Evolutionary conservation across 1,139 yeast genomes (phyloP), one percentile per base, ranked within the genome.

Genomic region (Taphrina communis): DNA sequence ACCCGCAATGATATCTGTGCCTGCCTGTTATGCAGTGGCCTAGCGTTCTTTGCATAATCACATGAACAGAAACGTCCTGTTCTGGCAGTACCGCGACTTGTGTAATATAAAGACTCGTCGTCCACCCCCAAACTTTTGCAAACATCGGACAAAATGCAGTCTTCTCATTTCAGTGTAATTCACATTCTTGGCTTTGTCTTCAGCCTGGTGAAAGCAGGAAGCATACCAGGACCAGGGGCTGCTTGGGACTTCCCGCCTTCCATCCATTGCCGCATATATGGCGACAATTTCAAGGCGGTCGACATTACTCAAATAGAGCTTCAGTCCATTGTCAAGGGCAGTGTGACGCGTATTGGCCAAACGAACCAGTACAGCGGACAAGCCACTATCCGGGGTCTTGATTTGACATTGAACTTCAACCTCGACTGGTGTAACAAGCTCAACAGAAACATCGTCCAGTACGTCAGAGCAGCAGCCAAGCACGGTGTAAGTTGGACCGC

Each of bases 281-380:
- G 31, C 31, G 31, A 25, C 31, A 25, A 25, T 25, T 25, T 25
- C 31, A 25, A 50, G 6, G 36, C 12, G 12, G 12, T 50, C 36
- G 53, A 50, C 6, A 11, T 50, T n/a, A 21, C n/a, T 1, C 6
- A 1, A 19, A 12, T 1, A n/a, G 53, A 50, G 36, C n/a, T 50
- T 9, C 53, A 50, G 21, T 50, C 53, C n/a, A 50, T 50, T 11
- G 53, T 50, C n/a, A 36, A 50, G n/a, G 53, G 53, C 12, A 31
- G 9, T 11, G 11, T 50, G 36, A 50, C 53, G 2, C 53, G 53
- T 11, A 25, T 25, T 25, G 31, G 31, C 31, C 12, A 50, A 8
- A n/a, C 12, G 8, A 50, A 19, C 36, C 9, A 35, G n/a, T 50
- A 50, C 36, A 9, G 6, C 8, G 53, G 53, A 2, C 19, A 21